A percentile compares a stretch with the other conserved stretches of the same genome.
Evolutionary conservation across 345 rosid genomes (phyloP).

Genomic region (Acer yangbiense): DNA sequence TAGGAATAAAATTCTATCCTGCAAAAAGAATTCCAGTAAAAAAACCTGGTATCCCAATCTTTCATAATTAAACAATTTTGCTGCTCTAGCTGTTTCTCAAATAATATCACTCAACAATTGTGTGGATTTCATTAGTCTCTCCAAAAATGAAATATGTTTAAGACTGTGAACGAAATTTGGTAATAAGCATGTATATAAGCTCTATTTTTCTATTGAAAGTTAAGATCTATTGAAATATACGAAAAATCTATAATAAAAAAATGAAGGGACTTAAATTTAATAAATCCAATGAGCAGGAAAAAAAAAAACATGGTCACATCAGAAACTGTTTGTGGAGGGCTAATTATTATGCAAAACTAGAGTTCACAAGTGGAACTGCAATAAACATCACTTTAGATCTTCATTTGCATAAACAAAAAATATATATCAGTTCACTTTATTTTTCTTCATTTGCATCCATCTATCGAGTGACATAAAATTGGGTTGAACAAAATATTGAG

Average conservation of each 20-base stretch:
- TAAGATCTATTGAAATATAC: not conserved
- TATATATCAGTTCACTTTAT: not conserved
- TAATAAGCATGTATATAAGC: not conserved
- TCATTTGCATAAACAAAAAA: not conserved
- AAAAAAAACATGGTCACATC: not conserved
- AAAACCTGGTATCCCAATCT: not conserved
- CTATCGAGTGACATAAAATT: not conserved
- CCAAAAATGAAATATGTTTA: not conserved
- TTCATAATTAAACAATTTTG: not conserved
- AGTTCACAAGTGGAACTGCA: constrained; percentile 4
- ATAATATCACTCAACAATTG: not conserved
- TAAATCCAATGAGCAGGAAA: not conserved
- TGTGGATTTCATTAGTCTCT: not conserved
- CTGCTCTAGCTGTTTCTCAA: not conserved
- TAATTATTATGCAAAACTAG: not conserved
- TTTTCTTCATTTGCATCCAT: not conserved
- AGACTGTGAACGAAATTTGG: not conserved
- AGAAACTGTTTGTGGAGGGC: not conserved
- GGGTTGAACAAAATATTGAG: not conserved
- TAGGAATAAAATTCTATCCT: not conserved
- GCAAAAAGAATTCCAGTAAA: not conserved
- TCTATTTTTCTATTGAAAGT: not conserved
- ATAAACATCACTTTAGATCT: not conserved
- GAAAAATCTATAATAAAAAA: not conserved
- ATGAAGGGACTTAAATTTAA: not conserved